phyloP scores from a whole-genome alignment of 2,329 filamentous ascomycete genomes.

The Herpotrichia juniperi region DNA sequence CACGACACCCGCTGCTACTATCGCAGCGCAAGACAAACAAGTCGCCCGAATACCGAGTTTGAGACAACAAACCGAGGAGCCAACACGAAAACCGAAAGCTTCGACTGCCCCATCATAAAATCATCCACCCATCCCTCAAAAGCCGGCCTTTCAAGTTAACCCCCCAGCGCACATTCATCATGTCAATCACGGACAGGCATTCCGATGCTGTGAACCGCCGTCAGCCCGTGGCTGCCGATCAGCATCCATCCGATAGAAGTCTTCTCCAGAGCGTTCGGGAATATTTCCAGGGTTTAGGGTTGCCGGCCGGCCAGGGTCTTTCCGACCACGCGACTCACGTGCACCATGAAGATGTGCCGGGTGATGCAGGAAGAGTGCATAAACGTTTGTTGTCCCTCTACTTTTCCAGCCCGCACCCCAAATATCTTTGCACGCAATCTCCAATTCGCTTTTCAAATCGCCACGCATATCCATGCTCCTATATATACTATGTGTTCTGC shows the following conservation, averaged over 20 bases:
- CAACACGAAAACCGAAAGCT: no score
- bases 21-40: neutral
- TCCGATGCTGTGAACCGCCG: conserved; percentile 4
- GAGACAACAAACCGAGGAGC: neutral
- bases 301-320: conserved; percentile 28
- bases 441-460: no score
- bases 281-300: conserved; percentile 17
- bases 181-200: conserved; percentile 12
- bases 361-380: conserved; percentile 7
- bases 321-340: conserved; percentile 33
- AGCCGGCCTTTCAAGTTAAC: neutral
- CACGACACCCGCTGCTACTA: no score
- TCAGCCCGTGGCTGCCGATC: neutral
- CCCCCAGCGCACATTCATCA: conserved; percentile 2
- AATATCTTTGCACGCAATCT: neutral
- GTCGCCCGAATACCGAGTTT: neutral
- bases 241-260: neutral
- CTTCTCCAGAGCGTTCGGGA: conserved; percentile 13
- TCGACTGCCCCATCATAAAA: no score
- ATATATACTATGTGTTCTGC: no score
- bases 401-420: neutral
- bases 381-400: conserved; percentile 13
- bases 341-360: conserved; percentile 40
- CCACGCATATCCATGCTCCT: no score
- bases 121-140: neutral